Base-by-base conservation (phyloP, 2,329 filamentous ascomycete genomes). In the Ophiostoma sp. region DNA sequence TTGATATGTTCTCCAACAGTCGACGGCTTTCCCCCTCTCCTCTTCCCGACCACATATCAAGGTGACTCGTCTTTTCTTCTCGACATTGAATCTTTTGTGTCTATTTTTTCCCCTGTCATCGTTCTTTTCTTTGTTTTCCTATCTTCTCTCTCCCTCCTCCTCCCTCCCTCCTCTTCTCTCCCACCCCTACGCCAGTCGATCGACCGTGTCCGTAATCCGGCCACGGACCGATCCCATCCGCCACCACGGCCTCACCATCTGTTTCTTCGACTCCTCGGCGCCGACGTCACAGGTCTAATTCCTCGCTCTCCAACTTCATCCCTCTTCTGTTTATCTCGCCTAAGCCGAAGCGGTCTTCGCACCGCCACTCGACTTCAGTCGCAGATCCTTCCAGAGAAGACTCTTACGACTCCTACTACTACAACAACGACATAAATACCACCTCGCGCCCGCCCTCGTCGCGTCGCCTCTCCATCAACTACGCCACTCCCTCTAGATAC, bases 31-130 rank as follows among this genome's bases (percentile, higher is more conserved):
- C 80, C 79, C 84, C 82, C 79, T 83, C 81, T 83, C 83, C 82
- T 82, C 83, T 83, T 78, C 83, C 83, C 84, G 83, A 86, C 81
- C 82, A 84, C 82, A 86, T 85, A 85, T 83, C 84, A 82, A 85
- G 85, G 85, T 87, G 85, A 87, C 84, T 79, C 80, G 20, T 81
- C 78, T 77, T 81, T 79, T 79, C 80, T 67, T 7, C 23, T 67
- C 10, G 36, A 33, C 36, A 41, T 39, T 67, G 65, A 27, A 11
- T 23, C 11, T 64, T 64, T 15, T 39, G 27, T 39, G 27, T 39
- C 39, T 15, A 13, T 41, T 35, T 39, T 79, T 79, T 76, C 76
- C 78, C 78, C 80, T 79, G 75, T 76, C 77, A 80, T 79, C 76
- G 69, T 27, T 48, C 41, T 65, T 6, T 67, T 41, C 5, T 27